These are phyloP conservation scores for Coemansia sp. DNA, from an alignment of 192 early-diverging fungal species.

Conservation along the genomic window DNA sequence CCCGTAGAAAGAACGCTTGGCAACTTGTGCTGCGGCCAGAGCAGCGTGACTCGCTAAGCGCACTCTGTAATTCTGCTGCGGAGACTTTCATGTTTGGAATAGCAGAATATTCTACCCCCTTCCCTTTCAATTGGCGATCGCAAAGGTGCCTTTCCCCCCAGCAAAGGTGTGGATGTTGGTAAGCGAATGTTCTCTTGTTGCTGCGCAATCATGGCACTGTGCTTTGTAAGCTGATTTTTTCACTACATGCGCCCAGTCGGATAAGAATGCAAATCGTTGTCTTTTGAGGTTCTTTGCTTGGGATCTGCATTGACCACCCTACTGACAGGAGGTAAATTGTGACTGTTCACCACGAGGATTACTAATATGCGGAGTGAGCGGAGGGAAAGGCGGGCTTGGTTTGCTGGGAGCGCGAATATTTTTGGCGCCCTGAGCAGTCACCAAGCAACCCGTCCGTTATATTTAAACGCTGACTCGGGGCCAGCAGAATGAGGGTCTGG, in stretches of 20 bases:
- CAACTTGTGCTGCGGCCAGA: neutral
- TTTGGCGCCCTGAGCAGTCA: neutral
- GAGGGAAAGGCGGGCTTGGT: neutral
- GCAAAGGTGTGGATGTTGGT: too few species aligned
- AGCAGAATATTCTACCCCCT: neutral
- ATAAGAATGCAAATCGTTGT: neutral
- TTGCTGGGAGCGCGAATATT: neutral
- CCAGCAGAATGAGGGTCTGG: neutral
- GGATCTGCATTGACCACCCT: slow-evolving; percentile 3
- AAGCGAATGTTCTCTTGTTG: neutral
- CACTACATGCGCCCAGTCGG: neutral
- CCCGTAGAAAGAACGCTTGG: neutral
- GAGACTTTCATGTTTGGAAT: neutral
- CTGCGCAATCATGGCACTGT: neutral
- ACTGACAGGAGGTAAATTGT: neutral
- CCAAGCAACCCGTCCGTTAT: neutral
- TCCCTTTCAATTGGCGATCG: neutral
- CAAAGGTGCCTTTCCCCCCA: neutral
- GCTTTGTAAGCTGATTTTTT: neutral
- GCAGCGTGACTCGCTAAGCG: neutral
- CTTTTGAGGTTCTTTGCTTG: neutral
- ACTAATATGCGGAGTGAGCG: neutral
- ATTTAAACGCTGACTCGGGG: neutral
- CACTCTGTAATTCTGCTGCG: slow-evolving; percentile 1
- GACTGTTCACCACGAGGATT: neutral